Conservation (phyloP, 164 flowering plant species). For the Stephania cephalantha region DNA sequence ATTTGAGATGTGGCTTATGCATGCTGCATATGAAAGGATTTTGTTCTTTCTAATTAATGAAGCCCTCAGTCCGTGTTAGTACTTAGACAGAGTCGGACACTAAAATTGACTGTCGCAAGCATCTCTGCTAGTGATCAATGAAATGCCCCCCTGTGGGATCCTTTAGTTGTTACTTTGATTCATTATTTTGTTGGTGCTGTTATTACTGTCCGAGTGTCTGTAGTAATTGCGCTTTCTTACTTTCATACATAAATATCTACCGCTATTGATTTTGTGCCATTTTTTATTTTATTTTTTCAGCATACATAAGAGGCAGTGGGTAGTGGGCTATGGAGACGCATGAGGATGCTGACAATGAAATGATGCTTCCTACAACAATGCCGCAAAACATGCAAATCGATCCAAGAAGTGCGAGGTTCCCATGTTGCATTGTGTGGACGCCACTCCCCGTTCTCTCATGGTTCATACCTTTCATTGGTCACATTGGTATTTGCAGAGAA, state of each 20-base stretch:
- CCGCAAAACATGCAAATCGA: constrained; percentile 37
- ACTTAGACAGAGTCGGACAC: not conserved
- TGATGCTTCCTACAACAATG: constrained; percentile 36
- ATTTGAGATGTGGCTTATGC: not conserved
- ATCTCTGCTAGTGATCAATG: not conserved
- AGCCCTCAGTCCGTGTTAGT: not conserved
- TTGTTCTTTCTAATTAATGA: not conserved
- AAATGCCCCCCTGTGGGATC: not conserved
- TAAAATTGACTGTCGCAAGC: not conserved
- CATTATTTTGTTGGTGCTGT: not conserved
- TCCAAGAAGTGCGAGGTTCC: constrained; percentile 71
- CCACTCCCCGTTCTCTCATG: constrained; percentile 90
- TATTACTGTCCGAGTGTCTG: not conserved
- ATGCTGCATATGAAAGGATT: not conserved
- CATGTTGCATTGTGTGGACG: constrained; percentile 90
- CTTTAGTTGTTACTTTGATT: not conserved
- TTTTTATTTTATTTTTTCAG: too few relatives aligned
- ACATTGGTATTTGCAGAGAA: constrained; percentile 87
- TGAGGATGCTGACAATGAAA: constrained; percentile 29
- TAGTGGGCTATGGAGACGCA: constrained; percentile 34
- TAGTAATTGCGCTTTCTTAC: not conserved
- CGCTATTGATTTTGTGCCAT: not conserved
- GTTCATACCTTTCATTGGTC: constrained; percentile 87
- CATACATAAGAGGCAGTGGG: not conserved
- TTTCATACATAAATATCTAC: not conserved